Percentiles rank a stretch among this genome's conserved stretches.
Evolutionary conservation across 768 basidiomycete species (phyloP).

Genomic region (Gloeopeniophorella convolvens): DNA sequence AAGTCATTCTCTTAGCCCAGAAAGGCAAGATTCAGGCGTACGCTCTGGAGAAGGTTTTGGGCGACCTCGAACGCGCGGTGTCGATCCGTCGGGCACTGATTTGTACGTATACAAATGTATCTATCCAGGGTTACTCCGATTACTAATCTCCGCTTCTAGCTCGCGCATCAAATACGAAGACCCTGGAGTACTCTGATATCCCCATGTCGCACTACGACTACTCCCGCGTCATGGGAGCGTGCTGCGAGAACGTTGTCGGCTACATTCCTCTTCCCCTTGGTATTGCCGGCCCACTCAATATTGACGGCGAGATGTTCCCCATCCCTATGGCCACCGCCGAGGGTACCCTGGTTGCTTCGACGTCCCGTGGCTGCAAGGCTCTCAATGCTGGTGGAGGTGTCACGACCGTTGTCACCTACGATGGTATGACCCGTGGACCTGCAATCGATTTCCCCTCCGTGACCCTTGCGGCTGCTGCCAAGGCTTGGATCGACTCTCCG

Average conservation of each 20-base stretch:
- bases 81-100: conserved; percentile 80
- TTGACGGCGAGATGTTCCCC: conserved; percentile 78
- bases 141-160: conserved; percentile 38
- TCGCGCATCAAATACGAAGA: conserved; percentile 76
- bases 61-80: conserved; percentile 83
- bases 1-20: conserved; percentile 81
- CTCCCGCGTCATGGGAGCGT: conserved; percentile 88
- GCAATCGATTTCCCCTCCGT: conserved; percentile 91
- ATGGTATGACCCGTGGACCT: conserved; percentile 98
- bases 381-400: conserved; percentile 96
- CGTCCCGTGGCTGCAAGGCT: conserved; percentile 96
- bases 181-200: conserved; percentile 75
- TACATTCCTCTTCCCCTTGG: conserved; percentile 96
- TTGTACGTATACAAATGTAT: conserved; percentile 55
- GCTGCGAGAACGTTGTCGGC: conserved; percentile 98
- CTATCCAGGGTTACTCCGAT: neutral
- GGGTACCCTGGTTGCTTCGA: conserved; percentile 95
- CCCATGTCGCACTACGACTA: conserved; percentile 90
- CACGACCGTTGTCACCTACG: conserved; percentile 83
- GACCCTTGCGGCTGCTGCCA: conserved; percentile 72
- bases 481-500: conserved; percentile 79
- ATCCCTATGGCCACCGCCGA: conserved; percentile 99
- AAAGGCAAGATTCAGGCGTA: conserved; percentile 94
- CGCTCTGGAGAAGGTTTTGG: conserved; percentile 91
- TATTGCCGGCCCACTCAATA: conserved; percentile 88